Percentiles rank a stretch among this genome's conserved stretches.
Evolutionary conservation across 331 rosid species (phyloP).

Genomic region (Stylosanthes scabra): DNA sequence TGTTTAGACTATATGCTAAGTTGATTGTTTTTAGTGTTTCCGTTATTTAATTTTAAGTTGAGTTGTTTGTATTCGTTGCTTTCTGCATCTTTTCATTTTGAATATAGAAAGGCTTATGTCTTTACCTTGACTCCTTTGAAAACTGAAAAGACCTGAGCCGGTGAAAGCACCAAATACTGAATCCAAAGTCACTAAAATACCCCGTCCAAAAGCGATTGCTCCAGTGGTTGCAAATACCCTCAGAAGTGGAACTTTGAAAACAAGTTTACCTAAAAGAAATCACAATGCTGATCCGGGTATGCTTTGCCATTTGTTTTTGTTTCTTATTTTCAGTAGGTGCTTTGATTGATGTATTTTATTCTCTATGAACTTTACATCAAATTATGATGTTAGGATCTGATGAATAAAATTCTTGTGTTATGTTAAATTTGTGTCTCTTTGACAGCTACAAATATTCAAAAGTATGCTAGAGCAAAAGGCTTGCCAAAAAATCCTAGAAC

Average conservation of each 20-base stretch:
- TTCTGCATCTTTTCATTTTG: constrained; percentile 30
- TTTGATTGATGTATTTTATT: not conserved
- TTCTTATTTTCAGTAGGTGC: not conserved
- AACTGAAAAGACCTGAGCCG: constrained; percentile 60
- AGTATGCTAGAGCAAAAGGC: constrained; percentile 42
- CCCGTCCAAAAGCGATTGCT: constrained; percentile 55
- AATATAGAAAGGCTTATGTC: constrained; percentile 13
- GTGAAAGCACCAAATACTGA: constrained; percentile 55
- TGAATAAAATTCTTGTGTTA: constrained; percentile 21
- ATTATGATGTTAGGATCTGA: too few species aligned
- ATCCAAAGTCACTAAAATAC: constrained; percentile 52
- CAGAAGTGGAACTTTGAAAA: constrained; percentile 47
- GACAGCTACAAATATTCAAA: constrained; percentile 49
- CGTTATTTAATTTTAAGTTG: not conserved
- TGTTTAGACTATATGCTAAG: constrained; percentile 24
- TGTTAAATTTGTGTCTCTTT: constrained; percentile 35
- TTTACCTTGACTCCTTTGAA: constrained; percentile 66
- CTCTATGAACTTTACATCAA: too few species aligned
- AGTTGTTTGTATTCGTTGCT: constrained; percentile 14
- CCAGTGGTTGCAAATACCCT: constrained; percentile 40
- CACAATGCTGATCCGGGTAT: constrained; percentile 63
- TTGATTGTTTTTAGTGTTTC: constrained; percentile 18
- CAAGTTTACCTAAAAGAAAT: constrained; percentile 54
- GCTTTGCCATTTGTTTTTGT: constrained; percentile 20
- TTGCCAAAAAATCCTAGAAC: constrained; percentile 40